Conservation (phyloP, 1,284 basidiomycete genomes). For the Cryptococcus sp. region DNA sequence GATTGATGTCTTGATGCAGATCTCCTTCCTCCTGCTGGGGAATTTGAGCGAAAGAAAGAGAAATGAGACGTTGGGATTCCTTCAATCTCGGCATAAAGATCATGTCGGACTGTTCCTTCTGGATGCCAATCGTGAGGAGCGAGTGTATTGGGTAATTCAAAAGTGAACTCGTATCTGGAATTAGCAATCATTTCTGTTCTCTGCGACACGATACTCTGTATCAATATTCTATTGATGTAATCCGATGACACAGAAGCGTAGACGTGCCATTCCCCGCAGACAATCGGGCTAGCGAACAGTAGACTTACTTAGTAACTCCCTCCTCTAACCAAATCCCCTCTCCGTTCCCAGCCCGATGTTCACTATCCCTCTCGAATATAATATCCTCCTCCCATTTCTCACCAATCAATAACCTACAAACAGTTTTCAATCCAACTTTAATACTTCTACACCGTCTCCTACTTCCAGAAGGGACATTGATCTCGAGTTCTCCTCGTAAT, state of each 20-base stretch:
- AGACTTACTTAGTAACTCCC: conserved; percentile 22
- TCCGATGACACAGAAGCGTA: too few species aligned
- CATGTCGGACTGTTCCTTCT: conserved; percentile 13
- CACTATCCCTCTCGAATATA: conserved; percentile 23
- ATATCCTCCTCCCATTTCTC: conserved; percentile 24
- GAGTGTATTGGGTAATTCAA: conserved; percentile 21
- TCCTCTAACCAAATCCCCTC: conserved; percentile 27
- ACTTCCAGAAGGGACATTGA: conserved; percentile 21
- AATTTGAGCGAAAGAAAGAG: neutral
- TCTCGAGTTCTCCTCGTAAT: conserved; percentile 26
- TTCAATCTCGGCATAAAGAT: conserved; percentile 21
- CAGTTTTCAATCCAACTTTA: conserved; percentile 21
- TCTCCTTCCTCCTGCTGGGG: neutral
- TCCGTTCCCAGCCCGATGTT: conserved; percentile 13
- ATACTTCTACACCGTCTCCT: conserved; percentile 26
- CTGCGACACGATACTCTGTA: too few species aligned
- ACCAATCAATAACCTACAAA: conserved; percentile 23
- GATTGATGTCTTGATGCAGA: conserved; percentile 1
- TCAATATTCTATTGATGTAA: too few species aligned
- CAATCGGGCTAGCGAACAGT: neutral
- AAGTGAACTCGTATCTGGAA: conserved; percentile 24
- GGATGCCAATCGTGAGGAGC: conserved; percentile 26
- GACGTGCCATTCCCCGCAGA: too few species aligned
- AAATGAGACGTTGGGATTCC: conserved; percentile 6
- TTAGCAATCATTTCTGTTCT: neutral